phyloP scores from a whole-genome alignment of 257 asterid genomes.

The Solanum paucissectum region DNA sequence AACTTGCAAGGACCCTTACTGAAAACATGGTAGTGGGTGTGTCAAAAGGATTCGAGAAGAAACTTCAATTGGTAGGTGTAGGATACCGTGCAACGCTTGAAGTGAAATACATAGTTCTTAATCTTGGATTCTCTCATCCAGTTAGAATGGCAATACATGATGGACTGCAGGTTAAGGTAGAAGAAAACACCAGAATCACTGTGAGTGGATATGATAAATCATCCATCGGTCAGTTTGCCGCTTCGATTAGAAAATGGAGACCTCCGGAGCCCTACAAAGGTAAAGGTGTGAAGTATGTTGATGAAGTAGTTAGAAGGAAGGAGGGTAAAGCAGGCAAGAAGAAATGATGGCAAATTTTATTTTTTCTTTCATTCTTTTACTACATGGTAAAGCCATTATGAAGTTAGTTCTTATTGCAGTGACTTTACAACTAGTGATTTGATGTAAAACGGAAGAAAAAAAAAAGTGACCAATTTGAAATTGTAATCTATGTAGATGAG shows the following conservation, averaged over 20 bases:
- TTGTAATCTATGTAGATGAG: neutral
- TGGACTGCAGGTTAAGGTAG: slow-evolving; percentile 67
- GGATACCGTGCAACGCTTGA: slow-evolving; percentile 81
- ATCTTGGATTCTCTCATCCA: slow-evolving; percentile 76
- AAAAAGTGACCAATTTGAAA: neutral
- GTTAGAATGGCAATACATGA: slow-evolving; percentile 61
- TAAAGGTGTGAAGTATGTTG: slow-evolving; percentile 79
- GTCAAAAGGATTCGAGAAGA: slow-evolving; percentile 79
- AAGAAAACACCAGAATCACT: slow-evolving; percentile 62
- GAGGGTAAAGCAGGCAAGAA: slow-evolving; percentile 96
- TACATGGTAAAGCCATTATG: neutral
- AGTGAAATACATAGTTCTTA: slow-evolving; percentile 71
- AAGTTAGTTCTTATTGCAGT: neutral
- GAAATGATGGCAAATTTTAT: slow-evolving; percentile 16
- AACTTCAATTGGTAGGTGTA: slow-evolving; percentile 72
- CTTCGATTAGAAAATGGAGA: slow-evolving; percentile 78
- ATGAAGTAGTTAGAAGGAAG: slow-evolving; percentile 69
- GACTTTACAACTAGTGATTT: neutral
- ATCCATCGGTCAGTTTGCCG: slow-evolving; percentile 71
- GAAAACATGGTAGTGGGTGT: slow-evolving; percentile 91
- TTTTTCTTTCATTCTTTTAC: neutral
- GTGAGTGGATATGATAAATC: slow-evolving; percentile 76
- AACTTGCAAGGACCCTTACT: slow-evolving; percentile 38
- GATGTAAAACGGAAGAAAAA: neutral
- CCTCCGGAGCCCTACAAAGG: slow-evolving; percentile 95